phyloP scores from a whole-genome alignment of 1,284 basidiomycete species.

The Malassezia psittaci region DNA sequence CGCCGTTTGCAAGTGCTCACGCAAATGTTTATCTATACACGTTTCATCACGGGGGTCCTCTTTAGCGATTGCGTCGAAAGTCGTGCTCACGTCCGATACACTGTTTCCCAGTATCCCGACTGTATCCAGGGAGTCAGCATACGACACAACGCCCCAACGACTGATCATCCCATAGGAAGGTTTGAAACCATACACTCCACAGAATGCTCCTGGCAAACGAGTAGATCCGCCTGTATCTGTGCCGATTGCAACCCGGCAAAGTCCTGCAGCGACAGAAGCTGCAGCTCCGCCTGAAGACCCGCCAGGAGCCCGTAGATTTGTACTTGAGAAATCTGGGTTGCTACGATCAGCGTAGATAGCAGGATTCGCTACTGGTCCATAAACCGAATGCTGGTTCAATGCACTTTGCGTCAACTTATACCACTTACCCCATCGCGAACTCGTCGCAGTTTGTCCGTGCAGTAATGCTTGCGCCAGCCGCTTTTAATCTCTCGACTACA shows the following conservation, averaged over 20 bases:
- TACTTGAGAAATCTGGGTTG: not conserved
- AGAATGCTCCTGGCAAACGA: slow-evolving; percentile 83
- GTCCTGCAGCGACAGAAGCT: slow-evolving; percentile 31
- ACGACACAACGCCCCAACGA: slow-evolving; percentile 82
- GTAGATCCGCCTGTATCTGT: slow-evolving; percentile 94
- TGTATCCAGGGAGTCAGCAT: slow-evolving; percentile 87
- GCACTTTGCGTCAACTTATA: not conserved
- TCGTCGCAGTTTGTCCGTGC: slow-evolving; percentile 95
- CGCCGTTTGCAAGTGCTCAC: not conserved
- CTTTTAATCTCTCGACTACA: slow-evolving; percentile 59
- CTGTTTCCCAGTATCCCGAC: slow-evolving; percentile 68
- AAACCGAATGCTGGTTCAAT: slow-evolving; percentile 28
- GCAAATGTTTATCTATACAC: slow-evolving; percentile 50
- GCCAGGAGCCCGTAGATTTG: slow-evolving; percentile 46
- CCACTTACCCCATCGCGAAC: slow-evolving; percentile 76
- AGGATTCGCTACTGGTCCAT: slow-evolving; percentile 37
- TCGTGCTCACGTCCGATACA: slow-evolving; percentile 52
- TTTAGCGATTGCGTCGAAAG: slow-evolving; percentile 61
- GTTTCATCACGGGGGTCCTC: slow-evolving; percentile 74
- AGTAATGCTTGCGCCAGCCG: slow-evolving; percentile 62
- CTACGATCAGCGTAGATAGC: slow-evolving; percentile 5
- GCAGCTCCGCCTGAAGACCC: slow-evolving; percentile 47
- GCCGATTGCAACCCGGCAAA: slow-evolving; percentile 57
- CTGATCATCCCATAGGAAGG: slow-evolving; percentile 86
- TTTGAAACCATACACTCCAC: slow-evolving; percentile 81